These are phyloP conservation scores for Coemansia sp. DNA, from an alignment of 192 early-diverging fungal species.

Conservation along the genomic window DNA sequence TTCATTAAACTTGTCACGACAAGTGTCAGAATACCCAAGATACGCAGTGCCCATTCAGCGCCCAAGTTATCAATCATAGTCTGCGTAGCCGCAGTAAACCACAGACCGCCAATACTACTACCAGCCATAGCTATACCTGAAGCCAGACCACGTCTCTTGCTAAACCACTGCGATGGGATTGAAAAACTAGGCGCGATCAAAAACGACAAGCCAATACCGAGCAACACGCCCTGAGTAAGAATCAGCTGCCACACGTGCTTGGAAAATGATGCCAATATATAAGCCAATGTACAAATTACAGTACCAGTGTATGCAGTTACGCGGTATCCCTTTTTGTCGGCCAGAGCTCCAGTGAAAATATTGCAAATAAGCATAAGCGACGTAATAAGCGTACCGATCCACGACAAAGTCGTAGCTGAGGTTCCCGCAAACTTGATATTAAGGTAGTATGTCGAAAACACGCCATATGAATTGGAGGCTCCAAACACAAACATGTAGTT, in stretches of 20 bases:
- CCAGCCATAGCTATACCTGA: conserved; percentile 77
- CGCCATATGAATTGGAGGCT: conserved; percentile 46
- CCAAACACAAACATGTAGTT: conserved; percentile 47
- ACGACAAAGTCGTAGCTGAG: conserved; percentile 33
- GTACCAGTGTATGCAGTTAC: conserved; percentile 32
- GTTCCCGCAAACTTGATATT: conserved; percentile 23
- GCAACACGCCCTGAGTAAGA: conserved; percentile 73
- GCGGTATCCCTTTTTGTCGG: conserved; percentile 36
- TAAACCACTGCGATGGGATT: conserved; percentile 74
- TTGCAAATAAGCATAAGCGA: conserved; percentile 31
- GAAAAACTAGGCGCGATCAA: conserved; percentile 67
- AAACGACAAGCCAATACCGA: conserved; percentile 71
- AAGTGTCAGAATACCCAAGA: conserved; percentile 61
- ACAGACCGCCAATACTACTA: conserved; percentile 73
- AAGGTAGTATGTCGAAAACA: conserved; percentile 50
- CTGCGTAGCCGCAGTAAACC: conserved; percentile 62
- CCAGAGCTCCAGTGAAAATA: conserved; percentile 33
- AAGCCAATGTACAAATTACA: conserved; percentile 24
- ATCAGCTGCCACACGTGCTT: conserved; percentile 70
- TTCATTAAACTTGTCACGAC: conserved; percentile 36
- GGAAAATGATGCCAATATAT: conserved; percentile 46
- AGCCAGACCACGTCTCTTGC: conserved; percentile 66
- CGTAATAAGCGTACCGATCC: conserved; percentile 46
- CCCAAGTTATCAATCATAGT: conserved; percentile 63
- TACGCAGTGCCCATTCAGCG: conserved; percentile 66